Base-by-base conservation (phyloP, 2,329 filamentous ascomycete genomes). In the Aspergillus persii region DNA sequence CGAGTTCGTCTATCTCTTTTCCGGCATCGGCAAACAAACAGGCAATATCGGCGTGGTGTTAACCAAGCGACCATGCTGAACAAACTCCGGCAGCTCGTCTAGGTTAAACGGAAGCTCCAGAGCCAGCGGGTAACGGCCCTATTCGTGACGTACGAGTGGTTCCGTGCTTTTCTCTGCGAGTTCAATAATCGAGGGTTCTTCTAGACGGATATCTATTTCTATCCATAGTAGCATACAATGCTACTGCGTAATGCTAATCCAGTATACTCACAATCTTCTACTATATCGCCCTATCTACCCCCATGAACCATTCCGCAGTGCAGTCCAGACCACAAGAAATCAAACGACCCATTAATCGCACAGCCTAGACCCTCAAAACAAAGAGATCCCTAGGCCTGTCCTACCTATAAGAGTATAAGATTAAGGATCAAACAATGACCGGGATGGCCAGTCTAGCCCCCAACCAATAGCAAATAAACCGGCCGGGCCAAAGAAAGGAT, bases 31-130 rank as follows among this genome's bases (percentile, higher is more conserved):
- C 2, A 15, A 26, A n/a, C 50, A 50, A 18, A 15, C 36, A 7
- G 73, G 72, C 4, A 62, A 52, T 8, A 63, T 77, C 33, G 63
- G 61, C 1, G 72, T 78, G 44, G 60, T 63, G 18, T 69, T 62
- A 11, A 73, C 64, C 15, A 70, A 68, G 27, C 66, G 61, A 5
- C 57, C 8, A 57, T 67, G 15, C 51, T 58, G 6, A 59, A 57
- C 36, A 52, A 59, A 26, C 31, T 68, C 50, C 7, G 59, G 56
- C n/a, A 9, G 11, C 4, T 8, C 12, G n/a, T 50, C 55, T 27
- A 3, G 36, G 18, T 53, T 52, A 44, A 18, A 18, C 39, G 8
- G 23, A 27, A 4, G n/a, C 15, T n/a, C 63, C 65, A 8, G 36
- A 30, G 8, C 12, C 50, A 15, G 60, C 58, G 48, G 58, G 61